Percentiles rank a stretch among this genome's conserved stretches.
These are phyloP conservation scores for Senna tora DNA, from an alignment of 306 rosid species.

Conservation along the genomic window DNA sequence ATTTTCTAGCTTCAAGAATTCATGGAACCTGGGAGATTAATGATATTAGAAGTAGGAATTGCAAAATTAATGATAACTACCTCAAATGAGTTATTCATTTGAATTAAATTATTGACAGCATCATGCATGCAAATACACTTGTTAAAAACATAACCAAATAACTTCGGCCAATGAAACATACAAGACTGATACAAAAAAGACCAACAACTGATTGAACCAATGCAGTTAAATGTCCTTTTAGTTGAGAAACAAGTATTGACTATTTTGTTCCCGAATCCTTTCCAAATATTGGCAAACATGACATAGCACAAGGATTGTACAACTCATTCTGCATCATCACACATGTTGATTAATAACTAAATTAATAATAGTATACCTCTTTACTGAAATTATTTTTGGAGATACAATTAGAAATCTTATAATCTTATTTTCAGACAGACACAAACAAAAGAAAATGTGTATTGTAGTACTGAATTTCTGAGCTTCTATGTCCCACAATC, in stretches of 20 bases:
- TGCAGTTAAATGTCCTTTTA: neutral
- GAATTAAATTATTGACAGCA: constrained; percentile 30
- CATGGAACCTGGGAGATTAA: constrained; percentile 78
- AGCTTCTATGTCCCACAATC: neutral
- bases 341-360: neutral
- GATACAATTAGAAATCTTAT: neutral
- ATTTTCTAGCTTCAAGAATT: constrained; percentile 95
- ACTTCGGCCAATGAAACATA: neutral
- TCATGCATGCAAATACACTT: constrained; percentile 3
- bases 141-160: neutral
- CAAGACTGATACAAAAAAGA: constrained; percentile 20
- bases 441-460: neutral
- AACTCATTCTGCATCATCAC: neutral
- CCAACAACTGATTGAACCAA: constrained; percentile 9
- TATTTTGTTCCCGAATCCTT: neutral
- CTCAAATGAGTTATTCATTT: neutral
- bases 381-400: neutral
- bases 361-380: neutral
- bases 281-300: neutral
- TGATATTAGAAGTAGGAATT: constrained; percentile 25
- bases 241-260: constrained; percentile 1
- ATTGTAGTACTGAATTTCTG: neutral
- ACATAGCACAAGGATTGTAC: neutral
- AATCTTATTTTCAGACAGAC: neutral
- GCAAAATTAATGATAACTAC: constrained; percentile 6